Base-by-base conservation (phyloP, 2,329 filamentous ascomycete genomes). In the Botryosphaeria dothidea region DNA sequence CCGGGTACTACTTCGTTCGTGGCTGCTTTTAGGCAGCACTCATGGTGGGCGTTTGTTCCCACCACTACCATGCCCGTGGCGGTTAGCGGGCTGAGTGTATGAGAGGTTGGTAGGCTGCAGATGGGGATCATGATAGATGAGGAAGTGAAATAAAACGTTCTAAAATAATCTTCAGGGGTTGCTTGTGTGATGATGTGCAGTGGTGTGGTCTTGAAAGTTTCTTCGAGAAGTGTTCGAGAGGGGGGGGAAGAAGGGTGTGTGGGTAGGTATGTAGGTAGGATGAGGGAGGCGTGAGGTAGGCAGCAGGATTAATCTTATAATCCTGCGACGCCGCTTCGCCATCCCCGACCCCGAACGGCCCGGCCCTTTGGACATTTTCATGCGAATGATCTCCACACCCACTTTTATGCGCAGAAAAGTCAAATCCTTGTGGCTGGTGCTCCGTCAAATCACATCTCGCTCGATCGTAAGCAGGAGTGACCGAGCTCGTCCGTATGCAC, bases 61-160 rank as follows among this genome's bases (percentile, higher is more conserved):
- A 21, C n/a, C n/a, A n/a, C n/a, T n/a, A n/a, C n/a, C n/a, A n/a
- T 23, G n/a, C 54, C 52, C 34, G 36, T 36, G 52, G 29, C 38
- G 41, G 56, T 29, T 11, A 46, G 38, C 6, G 27, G 41, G 41
- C 15, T 29, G 17, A 25, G 46, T 19, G 36, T n/a, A 4, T 27
- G 56, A 15, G 56, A 15, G 3, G 56, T 48, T 9, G 56, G 56
- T 34, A 60, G 27, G 41, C 56, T 60, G 56, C 56, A 48, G 56
- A 60, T 60, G 36, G 56, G 56, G 25, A 60, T 60, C 56, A 60
- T 60, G 56, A 46, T 34, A 13, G 27, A 46, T 46, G 25, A 48
- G 29, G 34, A 3, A 4, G 29, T 34, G 17, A 34, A 52, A 21
- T 34, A 34, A 36, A 52, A 46, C 7, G 19, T 21, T 51, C 7